Evolutionary conservation across 139 green algal species (phyloP).

Genomic region (Chlamydomonas schloesseri): DNA sequence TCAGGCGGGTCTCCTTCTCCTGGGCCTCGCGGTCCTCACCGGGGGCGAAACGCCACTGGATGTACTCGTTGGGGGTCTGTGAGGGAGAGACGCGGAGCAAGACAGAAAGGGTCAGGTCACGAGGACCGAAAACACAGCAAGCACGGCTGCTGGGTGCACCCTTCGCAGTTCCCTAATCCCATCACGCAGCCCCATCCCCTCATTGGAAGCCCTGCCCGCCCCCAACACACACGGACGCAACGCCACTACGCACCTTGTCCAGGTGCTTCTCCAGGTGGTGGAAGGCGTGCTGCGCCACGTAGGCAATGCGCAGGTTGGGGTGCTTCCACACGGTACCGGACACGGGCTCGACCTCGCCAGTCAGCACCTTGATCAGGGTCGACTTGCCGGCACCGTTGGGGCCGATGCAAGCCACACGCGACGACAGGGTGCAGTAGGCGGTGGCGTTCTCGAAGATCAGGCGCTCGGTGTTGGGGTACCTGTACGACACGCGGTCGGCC

Average conservation of each 20-base stretch:
- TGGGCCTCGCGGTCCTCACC: conserved; percentile 93
- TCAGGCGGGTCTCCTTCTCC: conserved; percentile 78
- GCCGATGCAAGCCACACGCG: conserved; percentile 86
- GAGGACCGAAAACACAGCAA: too few species aligned
- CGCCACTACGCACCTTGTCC: conserved; percentile 66
- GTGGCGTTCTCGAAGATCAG: conserved; percentile 78
- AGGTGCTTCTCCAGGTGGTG: conserved; percentile 96
- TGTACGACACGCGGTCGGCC: conserved; percentile 84
- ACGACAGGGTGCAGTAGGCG: conserved; percentile 83
- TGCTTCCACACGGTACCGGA: conserved; percentile 89
- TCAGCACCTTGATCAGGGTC: conserved; percentile 92
- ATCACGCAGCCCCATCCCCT: too few species aligned
- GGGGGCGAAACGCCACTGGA: conserved; percentile 92
- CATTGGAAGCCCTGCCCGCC: too few species aligned
- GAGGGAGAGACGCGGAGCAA: background rate
- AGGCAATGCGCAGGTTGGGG: conserved; percentile 94
- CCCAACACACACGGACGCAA: too few species aligned
- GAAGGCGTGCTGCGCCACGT: conserved; percentile 92
- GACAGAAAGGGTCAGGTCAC: background rate
- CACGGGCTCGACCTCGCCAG: conserved; percentile 78
- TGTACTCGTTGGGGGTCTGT: conserved; percentile 94
- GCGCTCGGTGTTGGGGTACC: conserved; percentile 82
- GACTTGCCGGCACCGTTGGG: conserved; percentile 94
- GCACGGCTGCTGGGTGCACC: too few species aligned
- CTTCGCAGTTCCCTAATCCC: too few species aligned